Percentiles rank a stretch among this genome's conserved stretches.
Conservation (phyloP, 352 stramenopile genomes). For the Phytophthora pistaciae region DNA sequence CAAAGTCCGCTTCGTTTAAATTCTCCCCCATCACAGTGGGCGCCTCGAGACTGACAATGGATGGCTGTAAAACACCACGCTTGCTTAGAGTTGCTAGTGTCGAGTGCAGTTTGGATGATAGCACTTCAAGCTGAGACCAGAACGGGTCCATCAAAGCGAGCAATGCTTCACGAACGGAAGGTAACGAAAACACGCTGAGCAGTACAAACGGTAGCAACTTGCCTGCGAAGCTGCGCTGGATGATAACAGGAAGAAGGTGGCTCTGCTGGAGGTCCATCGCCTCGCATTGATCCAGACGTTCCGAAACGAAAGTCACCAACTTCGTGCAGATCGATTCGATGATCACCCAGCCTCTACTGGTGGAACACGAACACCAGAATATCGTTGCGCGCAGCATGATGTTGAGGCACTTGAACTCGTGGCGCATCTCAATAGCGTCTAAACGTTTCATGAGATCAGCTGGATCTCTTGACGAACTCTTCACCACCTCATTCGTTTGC, state of each 20-base stretch:
- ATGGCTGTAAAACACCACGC: conserved; percentile 7
- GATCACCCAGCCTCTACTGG: conserved; percentile 60
- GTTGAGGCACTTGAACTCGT: conserved; percentile 87
- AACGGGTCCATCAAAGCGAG: conserved; percentile 50
- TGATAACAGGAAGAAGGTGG: conserved; percentile 34
- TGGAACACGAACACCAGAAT: conserved; percentile 78
- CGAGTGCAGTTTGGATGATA: conserved; percentile 38
- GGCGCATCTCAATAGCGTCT: conserved; percentile 53
- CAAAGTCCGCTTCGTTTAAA: conserved; percentile 23
- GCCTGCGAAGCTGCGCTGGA: conserved; percentile 71
- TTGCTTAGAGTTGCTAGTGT: conserved; percentile 20
- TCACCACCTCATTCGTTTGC: conserved; percentile 33
- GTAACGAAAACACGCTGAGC: conserved; percentile 72
- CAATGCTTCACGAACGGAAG: conserved; percentile 57
- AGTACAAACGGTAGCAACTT: conserved; percentile 84
- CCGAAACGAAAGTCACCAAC: conserved; percentile 58
- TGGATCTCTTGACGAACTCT: conserved; percentile 13
- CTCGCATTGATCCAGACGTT: conserved; percentile 42
- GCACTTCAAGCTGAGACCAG: conserved; percentile 54
- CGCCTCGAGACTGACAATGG: neutral
- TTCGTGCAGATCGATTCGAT: conserved; percentile 61
- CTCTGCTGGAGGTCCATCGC: conserved; percentile 26
- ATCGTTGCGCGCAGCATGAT: conserved; percentile 73
- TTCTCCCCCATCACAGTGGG: neutral
- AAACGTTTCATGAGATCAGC: conserved; percentile 31